Conservation (phyloP, 75 land plant genomes). For the Pinus tabuliformis region DNA sequence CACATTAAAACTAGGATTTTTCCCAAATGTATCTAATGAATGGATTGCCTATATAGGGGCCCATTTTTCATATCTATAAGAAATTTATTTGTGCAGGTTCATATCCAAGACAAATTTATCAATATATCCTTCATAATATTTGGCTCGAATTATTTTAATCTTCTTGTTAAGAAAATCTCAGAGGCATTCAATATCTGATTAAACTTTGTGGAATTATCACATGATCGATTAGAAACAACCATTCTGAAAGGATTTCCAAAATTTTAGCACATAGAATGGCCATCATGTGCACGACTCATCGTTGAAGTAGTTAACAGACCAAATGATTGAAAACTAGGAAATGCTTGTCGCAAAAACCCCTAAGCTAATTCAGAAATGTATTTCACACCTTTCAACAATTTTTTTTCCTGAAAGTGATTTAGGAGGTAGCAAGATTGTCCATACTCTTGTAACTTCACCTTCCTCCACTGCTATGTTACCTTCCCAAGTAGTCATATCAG, state of each 20-base stretch:
- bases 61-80: conserved; percentile 53
- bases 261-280: conserved; percentile 32
- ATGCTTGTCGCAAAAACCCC: background rate
- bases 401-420: conserved; percentile 60
- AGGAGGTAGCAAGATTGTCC: conserved; percentile 65
- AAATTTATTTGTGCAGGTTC: conserved; percentile 92
- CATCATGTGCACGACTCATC: conserved; percentile 63
- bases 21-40: conserved; percentile 56
- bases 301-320: background rate
- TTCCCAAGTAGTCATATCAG: conserved; percentile 72
- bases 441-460: conserved; percentile 85
- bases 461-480: conserved; percentile 64
- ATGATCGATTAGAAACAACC: conserved; percentile 37
- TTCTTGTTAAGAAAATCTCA: conserved; percentile 39
- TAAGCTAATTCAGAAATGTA: conserved; percentile 34
- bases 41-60: conserved; percentile 65
- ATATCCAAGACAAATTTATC: conserved; percentile 61
- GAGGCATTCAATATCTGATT: conserved; percentile 26
- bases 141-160: conserved; percentile 42
- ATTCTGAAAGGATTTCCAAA: conserved; percentile 57
- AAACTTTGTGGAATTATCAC: conserved; percentile 20
- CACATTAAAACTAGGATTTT: conserved; percentile 72
- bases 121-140: conserved; percentile 12
- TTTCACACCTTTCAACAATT: conserved; percentile 65
- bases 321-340: background rate